Conservation (phyloP, 495 filamentous ascomycete species). For the Trichoderma orchidacearum region DNA sequence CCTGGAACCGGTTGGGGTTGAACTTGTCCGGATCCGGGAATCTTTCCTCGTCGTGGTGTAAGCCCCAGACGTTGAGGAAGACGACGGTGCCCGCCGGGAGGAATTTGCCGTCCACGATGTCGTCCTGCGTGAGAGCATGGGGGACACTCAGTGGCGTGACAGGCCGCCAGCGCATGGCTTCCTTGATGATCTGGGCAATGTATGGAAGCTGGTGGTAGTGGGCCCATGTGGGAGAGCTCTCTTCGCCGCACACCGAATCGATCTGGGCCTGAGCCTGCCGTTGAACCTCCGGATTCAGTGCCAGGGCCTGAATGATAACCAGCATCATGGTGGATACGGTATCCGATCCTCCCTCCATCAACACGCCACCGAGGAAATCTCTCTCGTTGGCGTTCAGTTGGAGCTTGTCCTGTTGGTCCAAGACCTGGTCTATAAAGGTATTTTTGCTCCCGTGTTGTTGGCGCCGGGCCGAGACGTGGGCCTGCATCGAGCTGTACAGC, state of each 20-base stretch:
- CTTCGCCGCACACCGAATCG: slow-evolving; percentile 15
- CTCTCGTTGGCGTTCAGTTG: slow-evolving; percentile 21
- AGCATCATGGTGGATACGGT: slow-evolving; percentile 22
- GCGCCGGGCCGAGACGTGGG: not conserved
- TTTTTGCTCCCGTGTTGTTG: slow-evolving; percentile 6
- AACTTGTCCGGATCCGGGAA: slow-evolving; percentile 31
- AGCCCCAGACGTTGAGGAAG: slow-evolving; percentile 25
- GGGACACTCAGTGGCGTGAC: slow-evolving; percentile 17
- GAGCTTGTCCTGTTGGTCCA: slow-evolving; percentile 27
- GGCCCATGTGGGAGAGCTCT: slow-evolving; percentile 18
- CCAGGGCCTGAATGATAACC: slow-evolving; percentile 31
- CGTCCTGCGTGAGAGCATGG: slow-evolving; percentile 18
- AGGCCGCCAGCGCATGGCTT: slow-evolving; percentile 23
- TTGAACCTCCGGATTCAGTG: slow-evolving; percentile 22
- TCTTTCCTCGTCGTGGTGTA: slow-evolving; percentile 19
- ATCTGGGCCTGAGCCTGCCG: slow-evolving; percentile 13
- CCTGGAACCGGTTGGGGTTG: slow-evolving; percentile 25
- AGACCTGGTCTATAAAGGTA: slow-evolving; percentile 30
- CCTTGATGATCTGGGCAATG: slow-evolving; percentile 24
- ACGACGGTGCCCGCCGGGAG: slow-evolving; percentile 30
- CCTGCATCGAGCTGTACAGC: slow-evolving; percentile 17
- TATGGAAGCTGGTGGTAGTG: slow-evolving; percentile 28
- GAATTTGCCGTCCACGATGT: slow-evolving; percentile 23
- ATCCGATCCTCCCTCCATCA: slow-evolving; percentile 36
- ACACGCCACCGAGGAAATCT: slow-evolving; percentile 20